Evolutionary conservation across 805 yeast genomes (phyloP), one percentile per base, ranked within the genome.

Genomic region (Candida tibetensis): DNA sequence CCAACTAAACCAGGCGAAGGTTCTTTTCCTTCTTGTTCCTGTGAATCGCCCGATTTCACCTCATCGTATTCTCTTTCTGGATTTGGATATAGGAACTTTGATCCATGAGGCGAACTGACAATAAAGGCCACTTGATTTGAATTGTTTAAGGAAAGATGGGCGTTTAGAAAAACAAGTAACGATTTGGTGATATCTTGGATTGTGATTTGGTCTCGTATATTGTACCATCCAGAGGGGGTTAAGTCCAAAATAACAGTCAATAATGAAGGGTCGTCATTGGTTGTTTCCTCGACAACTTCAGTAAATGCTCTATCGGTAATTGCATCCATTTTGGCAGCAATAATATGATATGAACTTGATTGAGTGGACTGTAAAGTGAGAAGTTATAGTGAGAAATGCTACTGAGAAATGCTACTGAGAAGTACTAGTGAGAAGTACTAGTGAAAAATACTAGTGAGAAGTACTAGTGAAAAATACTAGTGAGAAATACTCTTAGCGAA

Each of bases 141-240:
- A 48, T 85, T 85, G 59, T 86, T 86, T 35, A 87, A 70, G 0
- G 98, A 82, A 32, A 93, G 58, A 58, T 93, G 99, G 1, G 95
- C 89, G 58, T 93, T 93, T 36, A 90, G 58, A 52, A 84, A 81
- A 17, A 93, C 88, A 22, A 88, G 60, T 6, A 90, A 53, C 2
- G 90, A 69, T 45, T 83, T 74, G 5, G 84, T 59, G 5, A 83
- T 79, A 30, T 80, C 79, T 44, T 75, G 71, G 16, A 87, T 59
- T 30, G 78, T 53, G n/a, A 74, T 58, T 42, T 67, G 68, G 31
- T 72, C 73, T 56, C 60, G 53, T 13, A 74, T 53, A 28, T 63
- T 62, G 41, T 53, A 64, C 91, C 91, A 85, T 30, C 83, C 79
- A 22, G 68, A 58, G 0, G 96, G 89, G 33, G 85, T 80, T 7